Conservation (phyloP, 2,329 filamentous ascomycete species). For the Pseudogymnoascus verrucosus region DNA sequence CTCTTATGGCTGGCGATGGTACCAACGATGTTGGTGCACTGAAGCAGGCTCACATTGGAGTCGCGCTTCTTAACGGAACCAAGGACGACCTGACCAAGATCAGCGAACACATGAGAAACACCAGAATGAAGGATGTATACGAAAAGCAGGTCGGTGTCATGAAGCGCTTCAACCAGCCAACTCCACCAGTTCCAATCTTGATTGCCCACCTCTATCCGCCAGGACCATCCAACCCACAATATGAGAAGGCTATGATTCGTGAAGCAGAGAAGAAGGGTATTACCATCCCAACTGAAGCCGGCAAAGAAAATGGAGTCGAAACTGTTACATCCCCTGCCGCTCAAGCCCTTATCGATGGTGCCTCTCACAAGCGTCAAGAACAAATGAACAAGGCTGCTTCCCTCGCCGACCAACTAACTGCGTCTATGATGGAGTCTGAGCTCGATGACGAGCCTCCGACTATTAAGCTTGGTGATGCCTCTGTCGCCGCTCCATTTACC, state of each 20-base stretch:
- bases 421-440: slow-evolving; percentile 83
- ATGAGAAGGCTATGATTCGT: slow-evolving; percentile 81
- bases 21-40: slow-evolving; percentile 97
- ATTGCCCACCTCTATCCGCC: slow-evolving; percentile 94
- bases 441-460: slow-evolving; percentile 85
- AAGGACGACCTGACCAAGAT: slow-evolving; percentile 86
- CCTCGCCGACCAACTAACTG: slow-evolving; percentile 79
- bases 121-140: slow-evolving; percentile 97
- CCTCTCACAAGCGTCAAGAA: slow-evolving; percentile 48
- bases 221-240: slow-evolving; percentile 86
- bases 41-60: slow-evolving; percentile 96
- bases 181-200: slow-evolving; percentile 81
- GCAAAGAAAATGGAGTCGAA: slow-evolving; percentile 48
- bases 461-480: slow-evolving; percentile 94
- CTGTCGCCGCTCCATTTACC: slow-evolving; percentile 93
- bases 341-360: slow-evolving; percentile 47
- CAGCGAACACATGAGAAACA: slow-evolving; percentile 85
- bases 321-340: slow-evolving; percentile 61
- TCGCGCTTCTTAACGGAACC: slow-evolving; percentile 91
- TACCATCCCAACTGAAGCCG: slow-evolving; percentile 38
- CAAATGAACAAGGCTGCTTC: slow-evolving; percentile 65
- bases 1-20: slow-evolving; percentile 95
- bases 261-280: slow-evolving; percentile 75
- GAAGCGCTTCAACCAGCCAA: slow-evolving; percentile 87
- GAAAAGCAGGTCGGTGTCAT: slow-evolving; percentile 92